A percentile compares a stretch with the other conserved stretches of the same genome.
phyloP scores from a whole-genome alignment of 495 filamentous ascomycete genomes.

The Penicillium cinerascens region DNA sequence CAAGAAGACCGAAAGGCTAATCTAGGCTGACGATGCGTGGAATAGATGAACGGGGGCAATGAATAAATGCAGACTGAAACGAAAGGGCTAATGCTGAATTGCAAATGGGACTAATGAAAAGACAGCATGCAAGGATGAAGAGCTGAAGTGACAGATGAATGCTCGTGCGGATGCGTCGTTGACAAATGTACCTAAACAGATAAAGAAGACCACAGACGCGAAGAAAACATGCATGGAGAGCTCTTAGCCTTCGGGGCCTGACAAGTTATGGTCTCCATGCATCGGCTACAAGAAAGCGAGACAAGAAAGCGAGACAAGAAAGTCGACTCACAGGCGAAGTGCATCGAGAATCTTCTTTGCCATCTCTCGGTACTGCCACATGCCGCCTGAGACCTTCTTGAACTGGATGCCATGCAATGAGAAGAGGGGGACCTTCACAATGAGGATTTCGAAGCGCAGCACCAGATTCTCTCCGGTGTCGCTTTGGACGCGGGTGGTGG shows the following conservation, averaged over 20 bases:
- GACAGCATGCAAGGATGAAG: conserved; percentile 17
- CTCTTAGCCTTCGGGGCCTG: conserved; percentile 3
- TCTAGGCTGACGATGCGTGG: conserved; percentile 13
- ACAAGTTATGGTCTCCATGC: neutral
- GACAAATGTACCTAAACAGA: conserved; percentile 18
- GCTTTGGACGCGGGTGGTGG: conserved; percentile 79
- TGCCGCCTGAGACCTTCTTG: conserved; percentile 92
- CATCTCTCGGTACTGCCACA: conserved; percentile 98
- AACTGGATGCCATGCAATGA: conserved; percentile 95
- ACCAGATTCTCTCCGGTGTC: conserved; percentile 77
- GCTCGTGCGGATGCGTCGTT: conserved; percentile 35
- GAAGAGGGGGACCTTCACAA: conserved; percentile 95
- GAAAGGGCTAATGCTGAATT: conserved; percentile 10
- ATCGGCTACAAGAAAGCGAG: neutral
- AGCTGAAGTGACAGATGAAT: conserved; percentile 15
- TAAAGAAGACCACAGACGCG: conserved; percentile 2
- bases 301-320: conserved; percentile 1
- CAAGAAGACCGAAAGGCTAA: conserved; percentile 22
- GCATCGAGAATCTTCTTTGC: conserved; percentile 91
- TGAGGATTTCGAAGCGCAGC: conserved; percentile 90
- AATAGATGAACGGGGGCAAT: conserved; percentile 17
- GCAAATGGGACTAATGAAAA: conserved; percentile 4
- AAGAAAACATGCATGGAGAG: neutral
- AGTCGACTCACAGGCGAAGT: conserved; percentile 60
- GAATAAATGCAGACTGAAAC: conserved; percentile 3